These are phyloP conservation scores for Blastomyces silverae DNA, from an alignment of 2,329 filamentous ascomycete species.

Conservation along the genomic window DNA sequence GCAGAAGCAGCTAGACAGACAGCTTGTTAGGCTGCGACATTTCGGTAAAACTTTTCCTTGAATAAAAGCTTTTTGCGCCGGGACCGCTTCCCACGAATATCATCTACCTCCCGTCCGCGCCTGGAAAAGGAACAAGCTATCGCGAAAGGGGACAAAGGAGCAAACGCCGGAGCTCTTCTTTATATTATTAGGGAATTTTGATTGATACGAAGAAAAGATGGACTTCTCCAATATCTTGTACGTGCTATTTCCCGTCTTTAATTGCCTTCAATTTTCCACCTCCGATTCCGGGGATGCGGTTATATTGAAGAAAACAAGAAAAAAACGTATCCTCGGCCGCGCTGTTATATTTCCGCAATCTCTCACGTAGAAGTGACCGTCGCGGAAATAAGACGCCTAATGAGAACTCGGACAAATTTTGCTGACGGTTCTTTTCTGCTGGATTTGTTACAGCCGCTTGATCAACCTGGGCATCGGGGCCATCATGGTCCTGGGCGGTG, in stretches of 20 bases:
- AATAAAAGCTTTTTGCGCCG: background rate
- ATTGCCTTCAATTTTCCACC: background rate
- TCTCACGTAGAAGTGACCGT: background rate
- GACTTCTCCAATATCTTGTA: constrained; percentile 22
- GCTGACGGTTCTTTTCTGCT: constrained; percentile 26
- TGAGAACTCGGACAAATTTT: constrained; percentile 1
- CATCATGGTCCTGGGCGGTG: constrained; percentile 79
- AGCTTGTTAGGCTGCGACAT: constrained; percentile 8
- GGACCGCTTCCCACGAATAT: background rate
- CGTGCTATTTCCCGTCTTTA: constrained; percentile 3
- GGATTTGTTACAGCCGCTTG: constrained; percentile 60
- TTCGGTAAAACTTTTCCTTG: background rate
- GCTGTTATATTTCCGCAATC: no score
- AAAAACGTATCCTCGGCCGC: no score
- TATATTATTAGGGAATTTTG: background rate
- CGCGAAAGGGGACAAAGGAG: background rate
- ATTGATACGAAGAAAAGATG: constrained; percentile 15
- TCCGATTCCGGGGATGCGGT: no score
- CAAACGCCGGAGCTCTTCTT: background rate
- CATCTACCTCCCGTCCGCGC: background rate
- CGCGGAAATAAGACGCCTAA: background rate
- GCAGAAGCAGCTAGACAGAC: background rate
- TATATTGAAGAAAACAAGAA: no score
- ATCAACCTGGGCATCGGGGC: constrained; percentile 85
- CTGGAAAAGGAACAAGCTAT: background rate